Evolutionary conservation across 331 rosid species (phyloP), one percentile per base, ranked within the genome.

Genomic region (Spiraea crenata): DNA sequence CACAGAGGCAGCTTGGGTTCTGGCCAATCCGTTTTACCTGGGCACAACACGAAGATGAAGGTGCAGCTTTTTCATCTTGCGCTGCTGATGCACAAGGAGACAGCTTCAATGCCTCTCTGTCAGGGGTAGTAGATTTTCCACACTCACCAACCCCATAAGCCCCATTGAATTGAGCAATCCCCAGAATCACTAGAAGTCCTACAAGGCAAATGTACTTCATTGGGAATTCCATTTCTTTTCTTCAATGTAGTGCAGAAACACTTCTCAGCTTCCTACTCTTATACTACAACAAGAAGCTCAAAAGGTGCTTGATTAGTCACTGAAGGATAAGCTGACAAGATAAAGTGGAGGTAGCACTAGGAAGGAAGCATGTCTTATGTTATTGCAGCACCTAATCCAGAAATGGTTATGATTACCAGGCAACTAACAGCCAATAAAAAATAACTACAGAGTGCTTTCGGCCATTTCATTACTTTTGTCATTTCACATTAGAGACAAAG

Each of bases 91-190:
- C 59, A 59, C 90, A 85, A 0, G 92, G 83, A 62, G 19, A 61
- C 76, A 87, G 83, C 34, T 79, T 87, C 50, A 63, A 77, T 6
- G 90, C 92, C 75, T 81, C 90, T 9, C 9, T 66, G 3, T 85
- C 90, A 2, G 90, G 92, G 9, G 66, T 76, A n/a, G 54, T 48
- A 42, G 85, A 42, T 69, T 56, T 67, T 38, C 83, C 86, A 56
- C 92, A 87, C 51, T 81, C 90, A 20, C 88, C 84, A 7, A 70
- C 83, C 39, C 84, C 86, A 25, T 72, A 17, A 39, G 74, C 86
- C 47, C 37, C 71, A 11, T 41, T 31, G 11, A 49, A 54, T 54
- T 50, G 70, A 17, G 59, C 51, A 15, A 73, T 62, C 42, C 72
- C 57, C 3, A 81, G 44, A 55, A 74, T 47, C 9, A 66, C 62